phyloP scores from a whole-genome alignment of 495 filamentous ascomycete species.

The Cryomyces antarcticus region DNA sequence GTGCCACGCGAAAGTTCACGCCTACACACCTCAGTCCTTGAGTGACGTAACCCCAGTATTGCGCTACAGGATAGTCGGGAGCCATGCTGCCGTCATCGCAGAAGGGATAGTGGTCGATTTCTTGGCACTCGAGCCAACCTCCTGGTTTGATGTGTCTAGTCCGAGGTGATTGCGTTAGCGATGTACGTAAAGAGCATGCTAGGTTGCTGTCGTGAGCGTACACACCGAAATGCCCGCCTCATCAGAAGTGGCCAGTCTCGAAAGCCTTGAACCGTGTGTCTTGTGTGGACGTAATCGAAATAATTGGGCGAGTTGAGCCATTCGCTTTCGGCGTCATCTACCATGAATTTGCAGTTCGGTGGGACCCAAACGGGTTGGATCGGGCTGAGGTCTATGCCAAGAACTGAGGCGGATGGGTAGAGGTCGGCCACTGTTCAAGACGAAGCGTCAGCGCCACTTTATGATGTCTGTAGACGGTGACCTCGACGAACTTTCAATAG shows the following conservation, averaged over 20 bases:
- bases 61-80: no score
- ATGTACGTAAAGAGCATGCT: no score
- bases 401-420: constrained; percentile 22
- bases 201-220: no score
- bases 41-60: no score
- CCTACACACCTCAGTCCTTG: no score
- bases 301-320: constrained; percentile 18
- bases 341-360: constrained; percentile 24
- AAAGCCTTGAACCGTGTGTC: background rate
- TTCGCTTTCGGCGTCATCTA: constrained; percentile 27
- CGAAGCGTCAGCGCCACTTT: background rate
- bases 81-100: background rate
- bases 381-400: constrained; percentile 21
- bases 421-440: background rate
- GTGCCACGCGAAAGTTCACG: no score
- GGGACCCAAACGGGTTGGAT: constrained; percentile 26
- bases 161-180: background rate
- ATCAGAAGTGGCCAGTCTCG: background rate
- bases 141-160: background rate
- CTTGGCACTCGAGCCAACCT: background rate
- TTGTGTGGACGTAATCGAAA: constrained; percentile 26
- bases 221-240: no score
- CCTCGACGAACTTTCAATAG: constrained; percentile 23
- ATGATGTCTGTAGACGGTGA: background rate
- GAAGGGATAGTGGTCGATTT: background rate